Base-by-base conservation (phyloP, 2,329 filamentous ascomycete genomes). In the Periglandula ipomoeae region DNA sequence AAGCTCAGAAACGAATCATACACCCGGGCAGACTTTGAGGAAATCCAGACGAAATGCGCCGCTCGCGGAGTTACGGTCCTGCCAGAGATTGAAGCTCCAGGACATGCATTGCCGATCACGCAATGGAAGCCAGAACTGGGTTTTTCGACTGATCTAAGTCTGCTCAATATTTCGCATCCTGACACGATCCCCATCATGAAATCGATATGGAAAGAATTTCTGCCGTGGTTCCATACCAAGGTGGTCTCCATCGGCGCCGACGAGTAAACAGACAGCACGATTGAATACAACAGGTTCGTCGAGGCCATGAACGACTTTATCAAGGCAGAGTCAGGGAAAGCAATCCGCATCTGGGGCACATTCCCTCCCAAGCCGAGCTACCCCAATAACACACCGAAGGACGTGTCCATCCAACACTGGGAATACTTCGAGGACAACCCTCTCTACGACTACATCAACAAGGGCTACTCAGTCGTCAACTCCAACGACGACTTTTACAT, bases 171-270 rank as follows among this genome's bases (percentile, higher is more conserved):
- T 3, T 69, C 71, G 0, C 68, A 39, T 49, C 74, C 74, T 0
- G 72, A 76, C 2, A 72, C 73, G 0, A 66, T 76, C 19, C 70
- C 74, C 1, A 67, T 69, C 0, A 65, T 78, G 47, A 65, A 78
- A 53, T 61, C 63, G 0, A 74, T 78, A 37, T 78, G 75, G 73
- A 57, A 5, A 70, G 72, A 39, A 17, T 76, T 77, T 45, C 58
- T 78, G 2, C 74, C 75, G 0, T 78, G 75, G 75, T 77, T 78
- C 46, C 65, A 75, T 37, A 70, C 64, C 75, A 39, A 39, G 52
- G 70, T 72, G 17, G 72, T 78, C 1, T 72, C 76, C 51, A 71
- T 78, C 7, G 75, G 75, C 0, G 75, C 74, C 1, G 75, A 78
- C 52, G 75, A 79, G 54, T 78, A 68, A 43, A 47, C 66, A 3